Conservation (phyloP, 2,329 filamentous ascomycete species). For the Talaromyces sp. region DNA sequence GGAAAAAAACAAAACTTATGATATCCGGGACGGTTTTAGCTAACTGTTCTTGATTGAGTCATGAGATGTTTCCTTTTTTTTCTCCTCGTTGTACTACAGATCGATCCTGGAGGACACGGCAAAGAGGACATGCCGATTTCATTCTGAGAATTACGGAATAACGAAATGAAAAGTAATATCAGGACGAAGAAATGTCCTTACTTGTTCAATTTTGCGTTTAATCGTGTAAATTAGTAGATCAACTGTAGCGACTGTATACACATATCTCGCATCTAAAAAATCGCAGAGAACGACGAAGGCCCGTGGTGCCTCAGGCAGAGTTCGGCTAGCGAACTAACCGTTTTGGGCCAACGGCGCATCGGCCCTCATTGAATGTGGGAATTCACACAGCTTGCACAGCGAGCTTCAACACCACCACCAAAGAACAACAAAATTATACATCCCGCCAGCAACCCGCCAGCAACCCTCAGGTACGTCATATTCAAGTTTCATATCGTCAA, state of each 20-base stretch:
- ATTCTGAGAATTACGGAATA: constrained; percentile 22
- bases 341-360: constrained; percentile 40
- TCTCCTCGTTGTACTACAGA: constrained; percentile 22
- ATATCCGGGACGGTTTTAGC: constrained; percentile 33
- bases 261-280: too few relatives aligned
- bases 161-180: constrained; percentile 22
- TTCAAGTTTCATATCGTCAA: constrained; percentile 19
- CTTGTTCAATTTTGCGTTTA: background rate
- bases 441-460: constrained; percentile 37
- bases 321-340: constrained; percentile 39
- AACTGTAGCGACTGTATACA: background rate
- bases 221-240: too few relatives aligned
- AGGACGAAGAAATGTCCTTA: constrained; percentile 19
- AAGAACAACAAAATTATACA: constrained; percentile 39
- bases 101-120: constrained; percentile 21
- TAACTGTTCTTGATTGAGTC: constrained; percentile 24
- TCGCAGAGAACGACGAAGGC: background rate
- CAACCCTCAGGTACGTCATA: constrained; percentile 37
- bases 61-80: constrained; percentile 21
- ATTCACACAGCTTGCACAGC: constrained; percentile 39
- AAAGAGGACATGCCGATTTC: constrained; percentile 21
- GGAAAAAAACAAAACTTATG: constrained; percentile 36
- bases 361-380: constrained; percentile 22
- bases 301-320: constrained; percentile 25
- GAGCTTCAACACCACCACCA: constrained; percentile 33